Percentiles rank a stretch among this genome's conserved stretches.
These are phyloP conservation scores for Aspergillus novoparasiticus DNA, from an alignment of 2,329 filamentous ascomycete species.

Conservation along the genomic window DNA sequence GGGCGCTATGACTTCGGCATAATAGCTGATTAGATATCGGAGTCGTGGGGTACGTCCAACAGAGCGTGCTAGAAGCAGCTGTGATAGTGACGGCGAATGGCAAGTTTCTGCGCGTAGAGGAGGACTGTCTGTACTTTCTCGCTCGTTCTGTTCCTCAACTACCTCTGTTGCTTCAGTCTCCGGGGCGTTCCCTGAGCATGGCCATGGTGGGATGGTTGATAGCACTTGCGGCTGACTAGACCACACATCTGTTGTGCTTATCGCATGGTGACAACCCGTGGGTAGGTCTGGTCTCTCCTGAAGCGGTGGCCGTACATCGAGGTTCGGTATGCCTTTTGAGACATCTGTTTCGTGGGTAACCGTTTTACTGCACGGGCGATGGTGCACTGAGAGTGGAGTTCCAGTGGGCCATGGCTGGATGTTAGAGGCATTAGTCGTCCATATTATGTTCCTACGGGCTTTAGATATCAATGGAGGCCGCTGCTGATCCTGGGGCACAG, in stretches of 20 bases:
- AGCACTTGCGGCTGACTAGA: not conserved
- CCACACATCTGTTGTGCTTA: not conserved
- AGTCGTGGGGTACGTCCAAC: constrained; percentile 72
- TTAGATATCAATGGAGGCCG: not conserved
- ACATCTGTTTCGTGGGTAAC: not conserved
- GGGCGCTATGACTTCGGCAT: constrained; percentile 87
- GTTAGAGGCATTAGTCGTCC: constrained; percentile 24
- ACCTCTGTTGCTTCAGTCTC: constrained; percentile 3
- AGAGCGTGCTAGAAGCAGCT: constrained; percentile 47
- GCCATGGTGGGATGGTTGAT: constrained; percentile 2
- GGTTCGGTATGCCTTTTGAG: not conserved
- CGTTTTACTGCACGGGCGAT: not conserved
- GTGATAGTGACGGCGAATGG: constrained; percentile 37
- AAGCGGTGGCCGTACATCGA: not conserved
- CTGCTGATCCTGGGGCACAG: not conserved
- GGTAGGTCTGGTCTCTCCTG: not conserved
- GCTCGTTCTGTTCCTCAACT: not conserved
- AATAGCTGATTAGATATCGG: constrained; percentile 90
- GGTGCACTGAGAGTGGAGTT: not conserved
- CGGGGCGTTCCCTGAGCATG: not conserved
- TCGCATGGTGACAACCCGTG: not conserved
- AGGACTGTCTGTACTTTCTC: constrained; percentile 7
- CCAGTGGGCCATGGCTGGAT: constrained; percentile 23
- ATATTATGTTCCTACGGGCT: constrained; percentile 9
- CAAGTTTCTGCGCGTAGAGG: constrained; percentile 19